phyloP scores from a whole-genome alignment of 805 yeast species.

The Teunomyces cretensis region DNA sequence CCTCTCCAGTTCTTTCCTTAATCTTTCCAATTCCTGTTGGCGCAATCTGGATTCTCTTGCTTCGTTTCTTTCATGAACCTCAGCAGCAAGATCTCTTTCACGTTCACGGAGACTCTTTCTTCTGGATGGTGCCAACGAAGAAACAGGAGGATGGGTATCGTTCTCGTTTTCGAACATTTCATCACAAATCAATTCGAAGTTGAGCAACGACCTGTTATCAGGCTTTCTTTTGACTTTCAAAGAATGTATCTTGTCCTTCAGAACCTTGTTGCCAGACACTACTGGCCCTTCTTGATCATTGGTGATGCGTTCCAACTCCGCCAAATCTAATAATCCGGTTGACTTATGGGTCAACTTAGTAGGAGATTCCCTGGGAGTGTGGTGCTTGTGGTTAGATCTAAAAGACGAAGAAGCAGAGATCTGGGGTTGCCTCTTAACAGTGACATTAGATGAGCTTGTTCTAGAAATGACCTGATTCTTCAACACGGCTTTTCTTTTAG shows the following conservation, averaged over 20 bases:
- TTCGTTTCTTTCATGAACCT: conserved; percentile 12
- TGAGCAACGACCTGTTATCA: conserved; percentile 23
- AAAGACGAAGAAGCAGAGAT: conserved; percentile 10
- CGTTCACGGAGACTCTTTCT: conserved; percentile 1
- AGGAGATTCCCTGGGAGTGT: conserved; percentile 14
- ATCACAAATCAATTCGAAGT: conserved; percentile 32
- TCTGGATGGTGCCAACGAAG: conserved; percentile 9
- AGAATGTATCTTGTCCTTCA: background rate
- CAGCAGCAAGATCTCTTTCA: conserved; percentile 14
- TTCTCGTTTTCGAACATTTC: conserved; percentile 20
- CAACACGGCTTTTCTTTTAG: conserved; percentile 31
- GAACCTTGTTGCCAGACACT: too few relatives aligned
- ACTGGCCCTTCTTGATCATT: background rate
- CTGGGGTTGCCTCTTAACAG: background rate
- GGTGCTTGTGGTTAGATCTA: conserved; percentile 12
- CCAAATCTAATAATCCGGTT: conserved; percentile 16
- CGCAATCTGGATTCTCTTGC: conserved; percentile 10
- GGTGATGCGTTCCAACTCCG: conserved; percentile 15
- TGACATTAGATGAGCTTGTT: conserved; percentile 2
- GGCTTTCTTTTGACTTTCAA: background rate
- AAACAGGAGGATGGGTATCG: background rate
- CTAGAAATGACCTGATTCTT: conserved; percentile 26
- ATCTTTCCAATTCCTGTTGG: conserved; percentile 6
- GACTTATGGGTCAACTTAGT: conserved; percentile 16
- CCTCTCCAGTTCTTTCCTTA: conserved; percentile 8